Evolutionary conservation across 1,139 yeast species (phyloP).

Genomic region (Candida sanyaensis): DNA sequence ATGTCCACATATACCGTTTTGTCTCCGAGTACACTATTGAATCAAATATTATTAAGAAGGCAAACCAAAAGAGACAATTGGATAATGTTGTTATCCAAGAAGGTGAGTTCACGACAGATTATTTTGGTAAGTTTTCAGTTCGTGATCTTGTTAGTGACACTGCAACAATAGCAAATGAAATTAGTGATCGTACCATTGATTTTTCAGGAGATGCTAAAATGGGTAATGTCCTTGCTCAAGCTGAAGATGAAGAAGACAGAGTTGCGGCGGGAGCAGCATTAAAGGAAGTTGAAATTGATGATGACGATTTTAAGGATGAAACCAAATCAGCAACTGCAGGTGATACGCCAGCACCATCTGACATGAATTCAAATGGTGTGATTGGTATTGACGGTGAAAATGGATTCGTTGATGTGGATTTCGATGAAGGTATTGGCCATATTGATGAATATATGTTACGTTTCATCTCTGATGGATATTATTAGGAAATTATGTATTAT

Average conservation of each 20-base stretch:
- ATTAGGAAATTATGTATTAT: constrained; percentile 5
- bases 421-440: constrained; percentile 79
- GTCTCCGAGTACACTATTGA: constrained; percentile 97
- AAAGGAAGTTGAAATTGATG: constrained; percentile 82
- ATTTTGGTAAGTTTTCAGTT: constrained; percentile 87
- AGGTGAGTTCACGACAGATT: constrained; percentile 97
- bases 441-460: constrained; percentile 96
- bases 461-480: constrained; percentile 76
- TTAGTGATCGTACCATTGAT: constrained; percentile 39
- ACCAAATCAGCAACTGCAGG: constrained; percentile 40
- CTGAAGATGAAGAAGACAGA: constrained; percentile 96
- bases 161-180: constrained; percentile 31
- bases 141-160: constrained; percentile 80
- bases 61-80: constrained; percentile 91
- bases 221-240: constrained; percentile 78
- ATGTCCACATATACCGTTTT: constrained; percentile 94
- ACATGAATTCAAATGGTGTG: constrained; percentile 16
- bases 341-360: constrained; percentile 23
- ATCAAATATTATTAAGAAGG: constrained; percentile 89
- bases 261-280: constrained; percentile 88
- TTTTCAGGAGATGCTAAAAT: constrained; percentile 50
- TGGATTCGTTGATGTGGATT: constrained; percentile 52
- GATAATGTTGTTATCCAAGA: constrained; percentile 97
- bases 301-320: constrained; percentile 71
- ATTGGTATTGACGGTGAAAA: constrained; percentile 18